A percentile compares a stretch with the other conserved stretches of the same genome.
These are phyloP conservation scores for Mantamonas sphyraenae DNA, from an alignment of 78 protist genomes.

Conservation along the genomic window DNA sequence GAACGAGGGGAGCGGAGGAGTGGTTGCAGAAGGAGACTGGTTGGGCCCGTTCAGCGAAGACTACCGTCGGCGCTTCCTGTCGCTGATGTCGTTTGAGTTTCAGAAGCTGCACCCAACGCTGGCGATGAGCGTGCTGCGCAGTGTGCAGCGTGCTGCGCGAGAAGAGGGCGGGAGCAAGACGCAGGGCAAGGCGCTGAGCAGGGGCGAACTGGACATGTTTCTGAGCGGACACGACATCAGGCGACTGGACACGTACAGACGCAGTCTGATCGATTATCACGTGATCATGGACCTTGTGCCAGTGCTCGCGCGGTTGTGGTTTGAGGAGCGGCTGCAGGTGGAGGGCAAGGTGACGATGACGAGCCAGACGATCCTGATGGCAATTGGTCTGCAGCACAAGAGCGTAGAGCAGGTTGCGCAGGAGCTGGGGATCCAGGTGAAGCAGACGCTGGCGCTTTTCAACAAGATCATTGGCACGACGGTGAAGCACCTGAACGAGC, in stretches of 20 bases:
- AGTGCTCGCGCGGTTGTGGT: constrained; percentile 23
- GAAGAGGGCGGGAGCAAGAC: background rate
- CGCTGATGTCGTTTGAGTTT: constrained; percentile 44
- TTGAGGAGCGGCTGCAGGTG: background rate
- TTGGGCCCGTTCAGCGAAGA: constrained; percentile 4
- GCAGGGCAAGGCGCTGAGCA: background rate
- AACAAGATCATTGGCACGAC: constrained; percentile 14
- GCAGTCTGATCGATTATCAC: constrained; percentile 72
- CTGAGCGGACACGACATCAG: constrained; percentile 71
- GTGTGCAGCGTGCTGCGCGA: background rate
- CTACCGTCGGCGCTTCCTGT: constrained; percentile 37
- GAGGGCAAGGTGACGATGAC: constrained; percentile 23
- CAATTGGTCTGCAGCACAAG: constrained; percentile 80
- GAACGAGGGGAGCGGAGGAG: background rate
- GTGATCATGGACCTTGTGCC: constrained; percentile 87
- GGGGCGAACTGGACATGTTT: constrained; percentile 18
- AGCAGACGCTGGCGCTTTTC: constrained; percentile 45
- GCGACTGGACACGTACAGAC: constrained; percentile 66
- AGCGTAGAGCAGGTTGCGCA: constrained; percentile 39
- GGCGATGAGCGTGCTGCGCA: constrained; percentile 2
- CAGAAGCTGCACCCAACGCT: constrained; percentile 1
- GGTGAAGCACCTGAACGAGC: too few relatives aligned
- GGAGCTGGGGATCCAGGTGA: constrained; percentile 11
- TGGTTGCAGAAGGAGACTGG: background rate
- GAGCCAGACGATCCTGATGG: constrained; percentile 81